These are phyloP conservation scores for Thraustochytrium striatum DNA, from an alignment of 352 stramenopile species.

Conservation along the genomic window DNA sequence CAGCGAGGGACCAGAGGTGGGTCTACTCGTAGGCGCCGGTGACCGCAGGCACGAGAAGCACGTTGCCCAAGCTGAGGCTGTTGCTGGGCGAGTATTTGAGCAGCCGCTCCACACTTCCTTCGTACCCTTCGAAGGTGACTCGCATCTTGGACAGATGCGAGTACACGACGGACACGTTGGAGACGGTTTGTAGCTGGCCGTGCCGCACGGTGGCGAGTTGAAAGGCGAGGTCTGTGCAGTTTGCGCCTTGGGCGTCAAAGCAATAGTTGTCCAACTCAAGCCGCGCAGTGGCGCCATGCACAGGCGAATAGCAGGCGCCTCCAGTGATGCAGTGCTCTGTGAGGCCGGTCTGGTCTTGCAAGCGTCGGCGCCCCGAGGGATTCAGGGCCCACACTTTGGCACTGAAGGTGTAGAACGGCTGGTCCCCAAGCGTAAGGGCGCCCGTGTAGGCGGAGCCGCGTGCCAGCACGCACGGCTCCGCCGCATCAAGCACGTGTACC, in stretches of 20 bases:
- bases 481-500: background rate
- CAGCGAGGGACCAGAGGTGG: background rate
- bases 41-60: background rate
- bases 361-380: background rate
- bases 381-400: background rate
- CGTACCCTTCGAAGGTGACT: background rate
- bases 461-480: background rate
- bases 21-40: background rate
- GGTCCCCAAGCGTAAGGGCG: background rate
- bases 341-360: no score
- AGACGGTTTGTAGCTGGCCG: background rate
- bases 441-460: background rate
- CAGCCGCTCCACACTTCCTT: background rate
- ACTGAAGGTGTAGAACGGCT: background rate
- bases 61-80: background rate
- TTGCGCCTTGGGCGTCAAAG: background rate
- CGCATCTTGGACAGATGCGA: background rate
- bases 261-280: background rate
- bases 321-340: no score
- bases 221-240: background rate
- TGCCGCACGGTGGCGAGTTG: background rate
- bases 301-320: no score
- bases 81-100: background rate
- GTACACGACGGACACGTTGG: background rate
- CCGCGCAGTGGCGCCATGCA: background rate